Percentiles rank a stretch among this genome's conserved stretches.
phyloP scores from a whole-genome alignment of 202 grass and related monocot genomes.

The Setaria viridis region DNA sequence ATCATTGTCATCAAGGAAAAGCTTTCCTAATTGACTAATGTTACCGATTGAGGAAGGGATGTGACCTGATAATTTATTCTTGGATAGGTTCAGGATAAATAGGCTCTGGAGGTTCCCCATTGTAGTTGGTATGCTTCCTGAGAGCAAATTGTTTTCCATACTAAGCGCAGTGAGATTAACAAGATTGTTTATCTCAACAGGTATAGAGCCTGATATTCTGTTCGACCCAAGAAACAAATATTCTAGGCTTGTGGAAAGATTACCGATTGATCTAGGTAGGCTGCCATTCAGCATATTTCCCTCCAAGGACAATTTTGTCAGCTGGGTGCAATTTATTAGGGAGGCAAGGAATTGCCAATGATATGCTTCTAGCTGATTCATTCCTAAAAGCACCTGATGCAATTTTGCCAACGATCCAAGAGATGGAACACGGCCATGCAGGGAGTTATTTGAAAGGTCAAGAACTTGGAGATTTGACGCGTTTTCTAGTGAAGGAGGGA shows the following conservation, averaged over 20 bases:
- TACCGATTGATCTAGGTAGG: not conserved
- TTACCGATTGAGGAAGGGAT: not conserved
- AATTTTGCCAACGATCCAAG: not conserved
- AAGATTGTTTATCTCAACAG: not conserved
- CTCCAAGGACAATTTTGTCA: not conserved
- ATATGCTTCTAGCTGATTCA: not conserved
- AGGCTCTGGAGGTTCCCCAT: not conserved
- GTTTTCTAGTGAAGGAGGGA: not conserved
- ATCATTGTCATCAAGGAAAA: not conserved
- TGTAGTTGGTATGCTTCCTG: not conserved
- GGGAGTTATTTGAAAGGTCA: not conserved
- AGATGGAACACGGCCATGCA: not conserved
- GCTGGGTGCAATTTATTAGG: not conserved
- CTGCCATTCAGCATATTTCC: constrained; percentile 1
- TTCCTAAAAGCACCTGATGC: not conserved
- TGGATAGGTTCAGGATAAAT: constrained; percentile 1
- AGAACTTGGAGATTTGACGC: not conserved
- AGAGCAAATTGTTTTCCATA: not conserved
- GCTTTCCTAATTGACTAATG: not conserved
- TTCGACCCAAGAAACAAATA: not conserved
- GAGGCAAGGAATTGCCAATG: constrained; percentile 7
- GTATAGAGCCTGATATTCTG: not conserved
- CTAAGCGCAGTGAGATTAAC: not conserved
- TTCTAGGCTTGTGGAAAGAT: not conserved
- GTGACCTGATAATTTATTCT: not conserved